Evolutionary conservation across 2,329 filamentous ascomycete species (phyloP).

Genomic region (Aspergillus sp.): DNA sequence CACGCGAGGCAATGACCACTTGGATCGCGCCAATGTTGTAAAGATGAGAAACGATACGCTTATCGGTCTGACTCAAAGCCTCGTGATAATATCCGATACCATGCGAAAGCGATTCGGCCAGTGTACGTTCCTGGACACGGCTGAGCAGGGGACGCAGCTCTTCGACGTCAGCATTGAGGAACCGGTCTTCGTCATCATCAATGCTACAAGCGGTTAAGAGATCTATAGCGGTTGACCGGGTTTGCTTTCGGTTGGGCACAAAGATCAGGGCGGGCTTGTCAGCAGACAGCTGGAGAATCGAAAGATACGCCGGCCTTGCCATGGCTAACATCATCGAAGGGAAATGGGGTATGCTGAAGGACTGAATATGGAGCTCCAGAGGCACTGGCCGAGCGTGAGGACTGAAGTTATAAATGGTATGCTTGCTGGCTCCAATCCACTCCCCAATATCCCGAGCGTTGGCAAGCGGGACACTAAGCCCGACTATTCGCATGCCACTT

Average conservation of each 20-base stretch:
- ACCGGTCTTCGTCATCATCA: conserved; percentile 90
- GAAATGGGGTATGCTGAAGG: conserved; percentile 93
- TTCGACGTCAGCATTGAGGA: conserved; percentile 79
- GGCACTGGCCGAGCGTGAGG: conserved; percentile 86
- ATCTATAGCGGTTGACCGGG: conserved; percentile 81
- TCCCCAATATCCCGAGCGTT: conserved; percentile 94
- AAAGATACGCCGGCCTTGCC: conserved; percentile 89
- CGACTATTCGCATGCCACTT: conserved; percentile 80
- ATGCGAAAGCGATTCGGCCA: conserved; percentile 86
- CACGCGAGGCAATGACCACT: conserved; percentile 75
- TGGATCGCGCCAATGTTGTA: conserved; percentile 89
- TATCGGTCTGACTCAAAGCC: conserved; percentile 82
- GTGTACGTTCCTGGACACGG: conserved; percentile 78
- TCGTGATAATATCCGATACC: conserved; percentile 98
- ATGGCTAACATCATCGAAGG: conserved; percentile 98
- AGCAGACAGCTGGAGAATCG: conserved; percentile 82
- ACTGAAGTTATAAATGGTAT: conserved; percentile 98
- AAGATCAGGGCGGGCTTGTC: conserved; percentile 91
- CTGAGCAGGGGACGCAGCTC: conserved; percentile 81
- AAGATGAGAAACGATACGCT: conserved; percentile 88
- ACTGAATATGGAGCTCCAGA: conserved; percentile 90
- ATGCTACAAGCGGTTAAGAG: conserved; percentile 82
- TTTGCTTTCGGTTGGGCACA: conserved; percentile 90
- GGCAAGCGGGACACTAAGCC: conserved; percentile 84
- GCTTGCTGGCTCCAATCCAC: conserved; percentile 97